Base-by-base conservation (phyloP, 495 filamentous ascomycete species). In the Tuber borchii region DNA sequence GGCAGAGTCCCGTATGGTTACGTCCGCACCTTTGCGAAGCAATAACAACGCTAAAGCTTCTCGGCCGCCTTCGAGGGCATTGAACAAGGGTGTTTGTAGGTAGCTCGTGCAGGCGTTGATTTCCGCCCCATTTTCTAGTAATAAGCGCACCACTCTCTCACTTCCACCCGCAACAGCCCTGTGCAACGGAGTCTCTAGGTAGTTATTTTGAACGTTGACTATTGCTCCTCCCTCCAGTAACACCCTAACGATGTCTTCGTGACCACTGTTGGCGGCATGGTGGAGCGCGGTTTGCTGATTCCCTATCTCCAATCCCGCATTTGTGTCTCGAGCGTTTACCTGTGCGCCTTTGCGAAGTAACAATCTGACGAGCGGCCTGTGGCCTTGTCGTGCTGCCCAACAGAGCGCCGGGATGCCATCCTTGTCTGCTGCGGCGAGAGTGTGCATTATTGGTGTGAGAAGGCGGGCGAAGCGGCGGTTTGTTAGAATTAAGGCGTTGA, bases 1-100 rank as follows among this genome's bases (percentile, higher is more conserved):
- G 17, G 76, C 73, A 51, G 65, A 42, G 46, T 80, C 79, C 14
- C 37, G 73, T 6, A 76, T 37, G 22, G 69, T 69, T 31, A 76
- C 61, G 45, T 81, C 78, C 0, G 78, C 81, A 6, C 76, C 78
- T 26, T 73, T 40, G 37, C 39, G 34, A 16, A 76, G 72, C 19
- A 76, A 19, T 65, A 65, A 19, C 31, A 65, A 17, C 12, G 56
- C 56, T 17, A 65, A 4, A 65, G 26, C 31, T 65, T 65, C 56
- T 34, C 56, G 56, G 5, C 56, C 56, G 12, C 56, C 56, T 65
- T 65, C 56, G 56, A 65, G 56, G 56, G 56, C 56, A 65, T 65
- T 34, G 56, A 65, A 65, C 31, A 65, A 65, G 26, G 56, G 56
- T 34, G 56, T 65, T 65, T 65, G 56, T 34, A 65, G 56, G 56